These are phyloP conservation scores for Peziza echinospora DNA, from an alignment of 495 filamentous ascomycete genomes.

Conservation along the genomic window DNA sequence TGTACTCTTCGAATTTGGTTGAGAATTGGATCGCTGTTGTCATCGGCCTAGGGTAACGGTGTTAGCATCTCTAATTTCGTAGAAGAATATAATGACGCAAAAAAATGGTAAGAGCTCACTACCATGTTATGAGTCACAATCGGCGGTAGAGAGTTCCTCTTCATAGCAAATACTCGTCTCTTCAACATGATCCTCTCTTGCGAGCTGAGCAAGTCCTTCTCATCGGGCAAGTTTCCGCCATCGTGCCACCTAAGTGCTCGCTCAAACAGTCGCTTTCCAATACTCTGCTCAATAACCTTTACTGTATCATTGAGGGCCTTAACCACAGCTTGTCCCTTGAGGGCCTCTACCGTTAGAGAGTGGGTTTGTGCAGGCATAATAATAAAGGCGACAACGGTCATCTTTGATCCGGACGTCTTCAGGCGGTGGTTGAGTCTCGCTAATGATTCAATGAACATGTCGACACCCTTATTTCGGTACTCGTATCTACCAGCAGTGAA, in stretches of 20 bases:
- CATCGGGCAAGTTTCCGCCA: constrained; percentile 74
- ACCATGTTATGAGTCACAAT: constrained; percentile 99
- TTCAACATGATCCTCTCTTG: constrained; percentile 86
- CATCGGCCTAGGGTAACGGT: constrained; percentile 35
- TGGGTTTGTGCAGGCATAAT: constrained; percentile 98
- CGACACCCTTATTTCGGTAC: constrained; percentile 92
- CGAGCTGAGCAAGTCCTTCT: constrained; percentile 79
- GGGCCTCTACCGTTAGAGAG: constrained; percentile 80
- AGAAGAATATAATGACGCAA: not conserved
- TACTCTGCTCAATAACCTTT: constrained; percentile 67
- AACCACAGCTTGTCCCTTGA: constrained; percentile 92
- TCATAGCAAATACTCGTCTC: constrained; percentile 85
- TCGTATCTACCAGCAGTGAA: constrained; percentile 95
- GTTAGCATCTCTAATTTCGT: not conserved
- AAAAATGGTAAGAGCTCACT: constrained; percentile 1
- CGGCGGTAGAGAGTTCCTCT: constrained; percentile 66
- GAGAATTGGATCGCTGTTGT: constrained; percentile 76
- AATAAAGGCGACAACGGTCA: constrained; percentile 92
- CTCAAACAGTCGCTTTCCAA: constrained; percentile 87
- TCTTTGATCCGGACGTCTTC: constrained; percentile 67
- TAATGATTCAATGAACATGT: constrained; percentile 97
- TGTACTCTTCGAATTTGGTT: constrained; percentile 93
- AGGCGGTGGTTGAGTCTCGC: constrained; percentile 85
- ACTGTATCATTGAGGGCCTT: constrained; percentile 88
- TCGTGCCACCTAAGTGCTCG: constrained; percentile 84